Conservation (phyloP, 176 grass and related monocot genomes). For the Melocanna baccifera region DNA sequence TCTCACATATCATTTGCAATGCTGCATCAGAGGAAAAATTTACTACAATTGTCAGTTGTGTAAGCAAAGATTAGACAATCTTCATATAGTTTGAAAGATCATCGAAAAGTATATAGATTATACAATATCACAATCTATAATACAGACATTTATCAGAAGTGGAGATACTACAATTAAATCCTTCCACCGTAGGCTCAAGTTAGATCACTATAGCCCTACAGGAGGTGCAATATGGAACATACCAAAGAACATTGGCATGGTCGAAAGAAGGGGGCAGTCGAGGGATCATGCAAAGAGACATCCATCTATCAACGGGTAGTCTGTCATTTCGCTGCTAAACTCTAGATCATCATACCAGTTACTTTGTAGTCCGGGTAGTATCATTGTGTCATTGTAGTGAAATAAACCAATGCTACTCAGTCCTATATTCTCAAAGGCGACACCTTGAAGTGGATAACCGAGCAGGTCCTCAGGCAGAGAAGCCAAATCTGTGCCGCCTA, state of each 20-base stretch:
- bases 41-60: not conserved
- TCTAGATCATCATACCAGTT: conserved; percentile 82
- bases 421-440: conserved; percentile 73
- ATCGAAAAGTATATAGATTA: conserved; percentile 38
- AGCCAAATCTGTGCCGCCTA: conserved; percentile 46
- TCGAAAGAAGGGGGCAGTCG: conserved; percentile 18
- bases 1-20: not conserved
- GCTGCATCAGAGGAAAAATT: conserved; percentile 6
- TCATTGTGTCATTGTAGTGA: conserved; percentile 53
- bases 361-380: conserved; percentile 47
- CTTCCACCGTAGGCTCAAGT: conserved; percentile 55
- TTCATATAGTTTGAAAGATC: conserved; percentile 21
- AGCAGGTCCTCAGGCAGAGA: conserved; percentile 59
- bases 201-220: conserved; percentile 45
- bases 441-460: conserved; percentile 57
- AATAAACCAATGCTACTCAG: conserved; percentile 64
- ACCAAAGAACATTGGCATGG: conserved; percentile 35
- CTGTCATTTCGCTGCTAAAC: conserved; percentile 40
- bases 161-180: conserved; percentile 73
- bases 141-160: conserved; percentile 69
- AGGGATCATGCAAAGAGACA: conserved; percentile 67
- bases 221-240: conserved; percentile 42
- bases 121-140: conserved; percentile 48
- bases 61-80: conserved; percentile 18
- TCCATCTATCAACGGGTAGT: conserved; percentile 66